phyloP scores from a whole-genome alignment of 2,329 filamentous ascomycete genomes.

The Penicillium paneum region DNA sequence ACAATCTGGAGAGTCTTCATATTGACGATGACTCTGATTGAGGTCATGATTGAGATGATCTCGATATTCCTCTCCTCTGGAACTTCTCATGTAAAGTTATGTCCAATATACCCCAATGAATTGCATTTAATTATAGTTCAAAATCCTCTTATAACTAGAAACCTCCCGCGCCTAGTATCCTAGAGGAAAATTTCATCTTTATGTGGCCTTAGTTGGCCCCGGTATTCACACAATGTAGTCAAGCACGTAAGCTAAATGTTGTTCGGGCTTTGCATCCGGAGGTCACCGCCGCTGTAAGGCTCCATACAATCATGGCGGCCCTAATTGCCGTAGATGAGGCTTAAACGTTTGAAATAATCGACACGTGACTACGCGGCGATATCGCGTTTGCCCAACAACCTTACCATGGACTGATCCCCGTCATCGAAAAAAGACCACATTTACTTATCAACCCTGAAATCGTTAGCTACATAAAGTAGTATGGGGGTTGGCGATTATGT shows the following conservation, averaged over 20 bases:
- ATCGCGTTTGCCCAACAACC: conserved; percentile 22
- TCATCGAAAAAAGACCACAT: neutral
- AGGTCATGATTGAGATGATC: neutral
- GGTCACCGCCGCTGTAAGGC: neutral
- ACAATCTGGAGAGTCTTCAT: conserved; percentile 30
- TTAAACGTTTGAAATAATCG: neutral
- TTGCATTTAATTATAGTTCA: neutral
- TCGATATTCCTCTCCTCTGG: neutral
- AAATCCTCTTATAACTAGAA: no score
- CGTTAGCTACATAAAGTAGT: conserved; percentile 7
- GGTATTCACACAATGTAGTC: neutral
- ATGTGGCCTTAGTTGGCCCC: neutral
- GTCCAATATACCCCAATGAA: neutral
- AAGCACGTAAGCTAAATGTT: neutral
- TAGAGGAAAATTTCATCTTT: neutral
- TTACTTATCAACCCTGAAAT: neutral
- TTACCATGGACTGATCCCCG: neutral
- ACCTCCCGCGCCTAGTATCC: no score
- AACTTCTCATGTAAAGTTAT: neutral
- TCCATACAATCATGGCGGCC: neutral
- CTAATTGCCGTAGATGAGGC: neutral
- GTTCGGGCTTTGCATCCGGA: neutral
- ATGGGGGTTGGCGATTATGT: conserved; percentile 46
- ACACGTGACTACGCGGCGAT: conserved; percentile 33
- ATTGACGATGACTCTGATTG: conserved; percentile 23